phyloP scores from a whole-genome alignment of 2,329 filamentous ascomycete species.

The Stemphylium lycopersici region DNA sequence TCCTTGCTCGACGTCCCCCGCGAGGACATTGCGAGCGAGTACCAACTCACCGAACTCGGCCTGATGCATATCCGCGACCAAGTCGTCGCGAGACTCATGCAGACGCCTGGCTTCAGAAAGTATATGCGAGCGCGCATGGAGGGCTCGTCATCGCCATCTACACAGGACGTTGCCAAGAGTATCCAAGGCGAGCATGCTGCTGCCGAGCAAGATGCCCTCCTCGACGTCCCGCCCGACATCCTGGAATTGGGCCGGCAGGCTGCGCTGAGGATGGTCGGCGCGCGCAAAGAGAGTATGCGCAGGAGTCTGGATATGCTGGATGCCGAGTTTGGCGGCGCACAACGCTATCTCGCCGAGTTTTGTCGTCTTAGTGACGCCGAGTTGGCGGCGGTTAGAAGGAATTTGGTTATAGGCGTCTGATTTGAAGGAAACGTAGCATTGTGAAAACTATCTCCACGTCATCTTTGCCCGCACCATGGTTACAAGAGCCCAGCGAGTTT shows the following conservation, averaged over 20 bases:
- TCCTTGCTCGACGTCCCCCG: constrained; percentile 67
- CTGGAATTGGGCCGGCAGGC: constrained; percentile 32
- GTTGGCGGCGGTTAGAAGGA: constrained; percentile 56
- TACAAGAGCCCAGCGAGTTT: too few species aligned
- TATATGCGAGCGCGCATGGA: constrained; percentile 26
- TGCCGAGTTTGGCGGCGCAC: constrained; percentile 66
- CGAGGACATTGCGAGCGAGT: constrained; percentile 67
- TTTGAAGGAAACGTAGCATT: too few species aligned
- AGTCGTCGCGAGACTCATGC: constrained; percentile 60
- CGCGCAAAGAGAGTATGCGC: constrained; percentile 59
- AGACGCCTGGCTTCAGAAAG: constrained; percentile 30
- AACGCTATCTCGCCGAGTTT: constrained; percentile 65
- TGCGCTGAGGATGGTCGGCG: constrained; percentile 46
- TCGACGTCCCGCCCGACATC: constrained; percentile 47
- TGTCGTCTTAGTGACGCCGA: constrained; percentile 64
- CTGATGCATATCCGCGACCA: constrained; percentile 54
- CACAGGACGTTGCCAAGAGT: constrained; percentile 59
- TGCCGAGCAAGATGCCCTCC: constrained; percentile 20
- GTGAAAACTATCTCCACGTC: too few species aligned
- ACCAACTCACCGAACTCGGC: constrained; percentile 69
- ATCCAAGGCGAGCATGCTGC: constrained; percentile 25
- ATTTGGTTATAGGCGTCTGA: constrained; percentile 26
- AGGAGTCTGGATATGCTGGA: constrained; percentile 61
- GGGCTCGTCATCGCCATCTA: constrained; percentile 35
- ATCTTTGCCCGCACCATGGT: too few species aligned